phyloP scores from a whole-genome alignment of 2,329 filamentous ascomycete genomes.

The Arthrinium puccinioides region DNA sequence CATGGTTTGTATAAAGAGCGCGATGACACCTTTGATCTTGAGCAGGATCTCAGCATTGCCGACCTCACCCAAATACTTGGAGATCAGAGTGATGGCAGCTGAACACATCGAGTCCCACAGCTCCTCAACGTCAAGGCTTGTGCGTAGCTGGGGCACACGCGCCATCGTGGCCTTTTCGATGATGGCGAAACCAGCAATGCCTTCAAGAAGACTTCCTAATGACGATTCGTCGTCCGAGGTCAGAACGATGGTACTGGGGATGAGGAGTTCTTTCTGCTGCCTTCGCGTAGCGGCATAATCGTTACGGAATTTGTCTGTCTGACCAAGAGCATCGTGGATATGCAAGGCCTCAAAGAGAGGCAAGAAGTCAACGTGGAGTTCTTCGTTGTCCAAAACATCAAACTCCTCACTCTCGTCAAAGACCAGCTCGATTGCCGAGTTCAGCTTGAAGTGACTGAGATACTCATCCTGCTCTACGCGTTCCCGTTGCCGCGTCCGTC shows the following conservation, averaged over 20 bases:
- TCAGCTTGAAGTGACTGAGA: slow-evolving; percentile 78
- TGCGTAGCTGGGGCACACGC: slow-evolving; percentile 74
- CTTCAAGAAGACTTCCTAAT: slow-evolving; percentile 84
- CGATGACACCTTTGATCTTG: slow-evolving; percentile 91
- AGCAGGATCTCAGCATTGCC: slow-evolving; percentile 81
- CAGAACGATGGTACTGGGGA: slow-evolving; percentile 70
- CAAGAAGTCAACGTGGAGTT: slow-evolving; percentile 79
- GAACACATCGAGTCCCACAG: slow-evolving; percentile 98
- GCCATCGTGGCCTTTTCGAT: slow-evolving; percentile 93
- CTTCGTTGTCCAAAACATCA: slow-evolving; percentile 90
- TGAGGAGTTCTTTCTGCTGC: slow-evolving; percentile 82
- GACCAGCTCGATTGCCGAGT: slow-evolving; percentile 91
- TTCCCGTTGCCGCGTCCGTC: slow-evolving; percentile 75
- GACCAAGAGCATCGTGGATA: slow-evolving; percentile 89
- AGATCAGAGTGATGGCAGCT: slow-evolving; percentile 73
- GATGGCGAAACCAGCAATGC: slow-evolving; percentile 93
- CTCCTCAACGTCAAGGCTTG: slow-evolving; percentile 86
- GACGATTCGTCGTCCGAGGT: slow-evolving; percentile 76
- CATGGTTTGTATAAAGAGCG: slow-evolving; percentile 97
- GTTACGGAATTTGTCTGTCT: slow-evolving; percentile 81
- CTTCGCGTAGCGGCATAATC: slow-evolving; percentile 90
- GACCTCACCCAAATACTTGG: slow-evolving; percentile 70
- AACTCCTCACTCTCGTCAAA: slow-evolving; percentile 95
- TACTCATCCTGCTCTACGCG: slow-evolving; percentile 70
- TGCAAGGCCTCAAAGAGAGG: slow-evolving; percentile 92